These are phyloP conservation scores for Aspergillus calidoustus DNA, from an alignment of 2,329 filamentous ascomycete genomes.

Conservation along the genomic window DNA sequence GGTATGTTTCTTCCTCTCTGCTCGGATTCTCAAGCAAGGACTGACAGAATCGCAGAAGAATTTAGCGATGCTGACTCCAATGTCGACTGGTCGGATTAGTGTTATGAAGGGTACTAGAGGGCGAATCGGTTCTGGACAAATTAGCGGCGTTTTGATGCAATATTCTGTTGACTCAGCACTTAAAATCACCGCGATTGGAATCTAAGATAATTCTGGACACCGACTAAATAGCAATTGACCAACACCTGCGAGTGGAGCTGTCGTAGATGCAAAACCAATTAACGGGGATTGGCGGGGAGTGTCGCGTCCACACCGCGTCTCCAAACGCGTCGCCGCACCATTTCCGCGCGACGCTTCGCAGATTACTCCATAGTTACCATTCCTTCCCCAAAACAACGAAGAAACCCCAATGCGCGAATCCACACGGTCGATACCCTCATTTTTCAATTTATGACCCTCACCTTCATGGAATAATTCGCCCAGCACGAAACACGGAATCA, in stretches of 20 bases:
- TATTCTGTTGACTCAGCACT: neutral
- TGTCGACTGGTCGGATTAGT: slow-evolving; percentile 23
- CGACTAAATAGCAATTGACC: neutral
- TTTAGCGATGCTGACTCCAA: slow-evolving; percentile 28
- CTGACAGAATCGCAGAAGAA: slow-evolving; percentile 28
- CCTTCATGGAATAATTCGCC: slow-evolving; percentile 2
- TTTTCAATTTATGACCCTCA: neutral
- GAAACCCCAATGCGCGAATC: slow-evolving; percentile 7
- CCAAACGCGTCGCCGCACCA: slow-evolving; percentile 23
- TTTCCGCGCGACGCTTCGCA: slow-evolving; percentile 21
- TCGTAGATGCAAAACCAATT: slow-evolving; percentile 24
- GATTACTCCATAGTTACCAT: neutral
- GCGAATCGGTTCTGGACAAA: neutral
- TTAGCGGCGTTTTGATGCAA: neutral
- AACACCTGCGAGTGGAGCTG: neutral
- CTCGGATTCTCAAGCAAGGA: neutral
- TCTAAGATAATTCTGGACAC: neutral
- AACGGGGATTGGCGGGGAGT: slow-evolving; percentile 26
- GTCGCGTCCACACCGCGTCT: slow-evolving; percentile 31
- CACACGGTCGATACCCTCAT: neutral
- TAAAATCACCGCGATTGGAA: neutral
- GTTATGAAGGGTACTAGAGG: neutral
- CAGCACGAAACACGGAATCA: neutral
- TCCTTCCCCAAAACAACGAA: slow-evolving; percentile 21
- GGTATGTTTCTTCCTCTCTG: slow-evolving; percentile 19